Percentiles rank a stretch among this genome's conserved stretches.
Evolutionary conservation across 106 monocot genomes (phyloP).

Genomic region (Dactylorhiza incarnata): DNA sequence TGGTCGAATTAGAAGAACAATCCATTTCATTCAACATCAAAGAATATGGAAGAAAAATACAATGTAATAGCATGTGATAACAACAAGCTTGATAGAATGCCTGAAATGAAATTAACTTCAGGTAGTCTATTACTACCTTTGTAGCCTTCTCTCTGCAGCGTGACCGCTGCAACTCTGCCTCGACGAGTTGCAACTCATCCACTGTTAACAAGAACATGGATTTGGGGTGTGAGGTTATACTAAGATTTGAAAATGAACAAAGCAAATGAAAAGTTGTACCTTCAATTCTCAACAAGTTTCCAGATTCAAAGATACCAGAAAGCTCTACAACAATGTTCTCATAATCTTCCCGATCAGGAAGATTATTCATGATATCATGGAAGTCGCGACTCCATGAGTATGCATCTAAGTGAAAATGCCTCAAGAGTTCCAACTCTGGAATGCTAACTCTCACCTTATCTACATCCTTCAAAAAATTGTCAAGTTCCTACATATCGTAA

Average conservation of each 20-base stretch:
- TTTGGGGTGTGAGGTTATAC: not conserved
- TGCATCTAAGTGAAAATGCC: slow-evolving; percentile 41
- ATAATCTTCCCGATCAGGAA: slow-evolving; percentile 35
- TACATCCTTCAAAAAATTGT: slow-evolving; percentile 35
- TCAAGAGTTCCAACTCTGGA: slow-evolving; percentile 58
- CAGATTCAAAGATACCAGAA: slow-evolving; percentile 35
- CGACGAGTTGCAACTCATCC: slow-evolving; percentile 54
- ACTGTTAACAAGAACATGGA: slow-evolving; percentile 28
- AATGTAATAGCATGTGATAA: not conserved
- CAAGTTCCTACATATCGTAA: slow-evolving; percentile 47
- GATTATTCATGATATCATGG: slow-evolving; percentile 29
- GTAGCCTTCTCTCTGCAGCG: slow-evolving; percentile 48
- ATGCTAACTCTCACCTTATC: slow-evolving; percentile 34
- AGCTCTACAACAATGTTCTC: slow-evolving; percentile 49
- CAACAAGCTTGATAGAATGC: not conserved
- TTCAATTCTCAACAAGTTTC: slow-evolving; percentile 36
- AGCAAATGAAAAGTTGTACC: slow-evolving; percentile 14
- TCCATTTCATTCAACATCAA: no score
- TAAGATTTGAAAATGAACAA: not conserved
- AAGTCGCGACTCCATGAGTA: slow-evolving; percentile 36
- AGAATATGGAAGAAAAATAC: not conserved
- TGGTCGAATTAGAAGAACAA: not conserved
- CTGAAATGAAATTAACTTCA: not conserved
- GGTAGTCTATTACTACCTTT: slow-evolving; percentile 22
- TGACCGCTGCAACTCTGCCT: slow-evolving; percentile 44